phyloP scores from a whole-genome alignment of 1,284 basidiomycete species.

The Boletus smithii region DNA sequence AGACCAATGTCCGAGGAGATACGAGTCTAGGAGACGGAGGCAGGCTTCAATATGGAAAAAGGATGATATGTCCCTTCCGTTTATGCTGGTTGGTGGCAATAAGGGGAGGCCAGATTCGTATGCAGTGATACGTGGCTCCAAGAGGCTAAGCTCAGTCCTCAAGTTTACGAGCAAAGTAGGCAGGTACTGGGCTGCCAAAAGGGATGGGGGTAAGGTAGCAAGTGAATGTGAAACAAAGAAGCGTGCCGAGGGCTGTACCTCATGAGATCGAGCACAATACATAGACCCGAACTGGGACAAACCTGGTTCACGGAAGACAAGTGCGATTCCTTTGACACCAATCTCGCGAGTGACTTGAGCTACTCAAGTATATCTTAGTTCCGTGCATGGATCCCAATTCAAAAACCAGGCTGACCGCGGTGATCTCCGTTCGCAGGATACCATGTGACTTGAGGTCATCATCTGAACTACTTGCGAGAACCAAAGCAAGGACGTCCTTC shows the following conservation, averaged over 20 bases:
- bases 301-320: slow-evolving; percentile 40
- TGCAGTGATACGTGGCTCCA: slow-evolving; percentile 39
- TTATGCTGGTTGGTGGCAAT: slow-evolving; percentile 12
- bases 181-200: slow-evolving; percentile 33
- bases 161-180: slow-evolving; percentile 39
- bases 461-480: slow-evolving; percentile 26
- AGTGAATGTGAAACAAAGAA: slow-evolving; percentile 49
- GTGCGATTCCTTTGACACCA: slow-evolving; percentile 46
- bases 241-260: slow-evolving; percentile 49
- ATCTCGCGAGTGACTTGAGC: slow-evolving; percentile 45
- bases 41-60: slow-evolving; percentile 52
- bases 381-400: background rate
- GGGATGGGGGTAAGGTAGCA: slow-evolving; percentile 38
- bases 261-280: slow-evolving; percentile 9
- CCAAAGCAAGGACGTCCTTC: slow-evolving; percentile 44
- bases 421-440: slow-evolving; percentile 33
- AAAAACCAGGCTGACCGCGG: slow-evolving; percentile 20
- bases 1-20: slow-evolving; percentile 56
- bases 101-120: slow-evolving; percentile 43
- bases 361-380: slow-evolving; percentile 26
- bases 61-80: slow-evolving; percentile 34
- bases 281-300: slow-evolving; percentile 20
- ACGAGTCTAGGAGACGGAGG: slow-evolving; percentile 59
- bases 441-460: slow-evolving; percentile 48
- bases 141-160: slow-evolving; percentile 37